phyloP scores from a whole-genome alignment of 2,329 filamentous ascomycete species.

The Gremmenia infestans region DNA sequence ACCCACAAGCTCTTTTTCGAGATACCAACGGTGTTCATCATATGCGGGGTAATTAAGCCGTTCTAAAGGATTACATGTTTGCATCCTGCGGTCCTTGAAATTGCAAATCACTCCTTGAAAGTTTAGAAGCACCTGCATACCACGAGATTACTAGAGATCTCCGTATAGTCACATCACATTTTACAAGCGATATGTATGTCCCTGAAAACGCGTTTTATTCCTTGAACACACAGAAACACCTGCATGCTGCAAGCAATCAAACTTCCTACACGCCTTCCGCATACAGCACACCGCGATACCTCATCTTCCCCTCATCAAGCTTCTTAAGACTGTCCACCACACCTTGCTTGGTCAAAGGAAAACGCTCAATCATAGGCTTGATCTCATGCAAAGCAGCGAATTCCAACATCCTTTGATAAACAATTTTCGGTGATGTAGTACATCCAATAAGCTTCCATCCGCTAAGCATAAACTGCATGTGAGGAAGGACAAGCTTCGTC shows the following conservation, averaged over 20 bases:
- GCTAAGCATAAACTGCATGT: constrained; percentile 16
- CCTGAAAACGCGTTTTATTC: no score
- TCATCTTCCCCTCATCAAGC: constrained; percentile 49
- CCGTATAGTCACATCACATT: no score
- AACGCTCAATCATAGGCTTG: constrained; percentile 50
- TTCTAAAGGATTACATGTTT: background rate
- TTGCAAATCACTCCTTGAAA: background rate
- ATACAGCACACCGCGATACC: constrained; percentile 40
- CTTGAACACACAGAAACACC: background rate
- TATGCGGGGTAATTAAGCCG: background rate
- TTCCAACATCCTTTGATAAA: constrained; percentile 53
- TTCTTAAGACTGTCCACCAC: constrained; percentile 49
- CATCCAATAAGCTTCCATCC: constrained; percentile 14
- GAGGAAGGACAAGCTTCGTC: constrained; percentile 20
- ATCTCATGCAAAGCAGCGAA: constrained; percentile 53
- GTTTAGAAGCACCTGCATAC: no score
- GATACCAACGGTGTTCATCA: background rate
- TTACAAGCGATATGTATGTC: no score
- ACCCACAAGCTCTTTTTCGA: background rate
- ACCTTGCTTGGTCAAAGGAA: constrained; percentile 47
- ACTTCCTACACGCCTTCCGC: background rate
- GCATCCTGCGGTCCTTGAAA: background rate
- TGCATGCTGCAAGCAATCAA: background rate
- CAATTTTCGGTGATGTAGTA: constrained; percentile 30
- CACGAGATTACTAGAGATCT: no score